Evolutionary conservation across 495 filamentous ascomycete species (phyloP).

Genomic region (Daldinia bambusicola): DNA sequence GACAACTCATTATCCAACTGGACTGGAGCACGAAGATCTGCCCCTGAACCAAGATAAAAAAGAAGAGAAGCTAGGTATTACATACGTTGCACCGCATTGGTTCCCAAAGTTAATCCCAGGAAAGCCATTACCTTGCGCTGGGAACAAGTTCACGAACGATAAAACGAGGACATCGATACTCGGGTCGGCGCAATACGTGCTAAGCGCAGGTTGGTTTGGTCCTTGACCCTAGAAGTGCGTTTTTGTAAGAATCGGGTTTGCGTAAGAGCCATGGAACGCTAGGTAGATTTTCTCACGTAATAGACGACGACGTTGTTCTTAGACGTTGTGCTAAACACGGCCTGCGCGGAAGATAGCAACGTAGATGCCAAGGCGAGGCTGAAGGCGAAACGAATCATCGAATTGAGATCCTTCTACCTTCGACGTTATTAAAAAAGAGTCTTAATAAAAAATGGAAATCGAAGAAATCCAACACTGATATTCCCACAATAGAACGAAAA

Average conservation of each 20-base stretch:
- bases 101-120: constrained; percentile 75
- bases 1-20: too few species aligned
- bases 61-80: neutral
- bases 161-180: constrained; percentile 74
- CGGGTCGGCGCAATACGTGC: constrained; percentile 66
- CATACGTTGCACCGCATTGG: constrained; percentile 60
- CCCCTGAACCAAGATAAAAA: neutral
- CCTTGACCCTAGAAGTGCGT: constrained; percentile 56
- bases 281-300: constrained; percentile 51
- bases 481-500: neutral
- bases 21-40: too few species aligned
- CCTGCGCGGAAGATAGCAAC: constrained; percentile 17
- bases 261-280: too few species aligned
- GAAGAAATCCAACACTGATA: neutral
- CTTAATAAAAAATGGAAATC: neutral
- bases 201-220: constrained; percentile 56
- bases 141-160: constrained; percentile 73
- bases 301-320: constrained; percentile 64
- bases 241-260: neutral
- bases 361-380: constrained; percentile 12
- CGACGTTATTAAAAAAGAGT: neutral
- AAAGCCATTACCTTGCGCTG: constrained; percentile 63
- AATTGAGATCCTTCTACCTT: too few species aligned
- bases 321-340: constrained; percentile 32
- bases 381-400: constrained; percentile 26